Conservation (phyloP, 2,329 filamentous ascomycete genomes). For the Beauveria bassiana region DNA sequence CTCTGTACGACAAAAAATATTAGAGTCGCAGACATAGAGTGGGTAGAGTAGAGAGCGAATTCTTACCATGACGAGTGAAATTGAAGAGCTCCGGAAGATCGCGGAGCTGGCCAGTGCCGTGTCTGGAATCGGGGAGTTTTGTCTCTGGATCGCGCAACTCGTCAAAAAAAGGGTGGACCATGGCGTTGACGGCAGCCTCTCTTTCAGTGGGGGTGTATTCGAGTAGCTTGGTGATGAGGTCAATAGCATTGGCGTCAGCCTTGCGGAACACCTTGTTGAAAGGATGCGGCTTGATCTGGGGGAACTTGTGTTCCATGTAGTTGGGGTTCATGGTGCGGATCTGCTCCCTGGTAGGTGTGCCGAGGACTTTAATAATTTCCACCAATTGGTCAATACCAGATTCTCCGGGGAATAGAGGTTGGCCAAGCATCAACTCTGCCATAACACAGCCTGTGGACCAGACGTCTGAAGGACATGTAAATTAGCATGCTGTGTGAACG, state of each 20-base stretch:
- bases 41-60: neutral
- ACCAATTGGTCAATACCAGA: constrained; percentile 98
- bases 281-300: constrained; percentile 98
- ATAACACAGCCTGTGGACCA: constrained; percentile 99
- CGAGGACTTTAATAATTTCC: constrained; percentile 98
- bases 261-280: constrained; percentile 99
- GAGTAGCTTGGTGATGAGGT: constrained; percentile 84
- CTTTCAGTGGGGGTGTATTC: constrained; percentile 98
- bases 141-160: constrained; percentile 89
- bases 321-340: constrained; percentile 99
- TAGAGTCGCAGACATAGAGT: neutral
- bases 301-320: constrained; percentile 99
- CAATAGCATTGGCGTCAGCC: constrained; percentile 86
- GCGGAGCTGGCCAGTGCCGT: constrained; percentile 69
- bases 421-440: constrained; percentile 97
- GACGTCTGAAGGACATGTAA: constrained; percentile 77
- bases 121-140: constrained; percentile 86
- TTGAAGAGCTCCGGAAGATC: constrained; percentile 87
- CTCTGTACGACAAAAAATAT: constrained; percentile 46
- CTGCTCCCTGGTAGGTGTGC: constrained; percentile 92
- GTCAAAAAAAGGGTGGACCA: constrained; percentile 98
- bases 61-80: constrained; percentile 86
- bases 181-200: constrained; percentile 85
- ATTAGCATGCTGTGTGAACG: neutral
- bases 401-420: constrained; percentile 95